Evolutionary conservation across 73 alveolate genomes (phyloP).

Genomic region (Blepharisma stoltei): DNA sequence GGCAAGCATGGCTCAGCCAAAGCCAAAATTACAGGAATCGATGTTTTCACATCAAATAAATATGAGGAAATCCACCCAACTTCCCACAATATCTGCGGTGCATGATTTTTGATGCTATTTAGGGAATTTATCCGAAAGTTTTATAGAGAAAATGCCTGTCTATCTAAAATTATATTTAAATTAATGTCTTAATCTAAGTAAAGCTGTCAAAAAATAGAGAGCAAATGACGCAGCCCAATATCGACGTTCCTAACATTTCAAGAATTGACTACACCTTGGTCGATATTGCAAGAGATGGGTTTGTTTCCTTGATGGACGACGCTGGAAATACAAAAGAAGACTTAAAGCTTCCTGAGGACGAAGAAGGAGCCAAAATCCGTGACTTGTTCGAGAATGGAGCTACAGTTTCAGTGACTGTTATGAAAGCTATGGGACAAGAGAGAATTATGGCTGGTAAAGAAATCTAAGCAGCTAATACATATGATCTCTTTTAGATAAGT

Average conservation of each 20-base stretch:
- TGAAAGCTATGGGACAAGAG: conserved; percentile 80
- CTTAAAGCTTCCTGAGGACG: conserved; percentile 84
- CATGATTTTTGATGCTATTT: too few species aligned
- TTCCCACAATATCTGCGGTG: conserved; percentile 81
- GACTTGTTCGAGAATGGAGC: conserved; percentile 69
- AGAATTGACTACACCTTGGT: conserved; percentile 74
- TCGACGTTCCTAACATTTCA: conserved; percentile 85
- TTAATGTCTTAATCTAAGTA: too few species aligned
- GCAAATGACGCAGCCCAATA: too few species aligned
- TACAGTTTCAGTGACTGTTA: conserved; percentile 60
- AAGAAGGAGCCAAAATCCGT: conserved; percentile 62
- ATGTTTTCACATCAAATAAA: conserved; percentile 82
- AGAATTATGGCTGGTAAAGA: conserved; percentile 76
- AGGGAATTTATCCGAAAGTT: too few species aligned
- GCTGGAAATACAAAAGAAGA: conserved; percentile 82
- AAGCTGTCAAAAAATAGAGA: too few species aligned
- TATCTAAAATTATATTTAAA: too few species aligned
- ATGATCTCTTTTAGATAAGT: too few species aligned
- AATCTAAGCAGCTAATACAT: conserved; percentile 1
- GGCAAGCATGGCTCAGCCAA: conserved; percentile 95
- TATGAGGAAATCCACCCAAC: conserved; percentile 85
- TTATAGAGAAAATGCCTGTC: too few species aligned
- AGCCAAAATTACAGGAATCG: conserved; percentile 89
- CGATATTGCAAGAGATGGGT: conserved; percentile 76
- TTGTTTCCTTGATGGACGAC: conserved; percentile 66